Percentiles rank a stretch among this genome's conserved stretches.
Evolutionary conservation across 768 basidiomycete genomes (phyloP).

Genomic region (Leccinum subgranulosum): DNA sequence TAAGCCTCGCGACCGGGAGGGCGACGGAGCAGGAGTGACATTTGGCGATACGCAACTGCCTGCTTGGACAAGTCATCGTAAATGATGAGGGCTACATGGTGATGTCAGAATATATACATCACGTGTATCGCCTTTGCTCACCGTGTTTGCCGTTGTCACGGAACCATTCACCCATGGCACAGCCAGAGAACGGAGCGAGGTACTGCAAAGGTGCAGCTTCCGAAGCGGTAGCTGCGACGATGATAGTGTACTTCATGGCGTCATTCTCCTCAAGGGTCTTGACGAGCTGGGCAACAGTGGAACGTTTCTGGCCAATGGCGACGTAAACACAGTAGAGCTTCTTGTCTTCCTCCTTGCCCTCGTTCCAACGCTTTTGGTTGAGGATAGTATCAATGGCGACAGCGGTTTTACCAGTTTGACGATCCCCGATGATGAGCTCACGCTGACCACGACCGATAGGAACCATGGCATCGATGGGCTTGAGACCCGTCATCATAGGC

Average conservation of each 20-base stretch:
- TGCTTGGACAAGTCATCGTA: constrained; percentile 99
- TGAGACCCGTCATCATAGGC: constrained; percentile 99
- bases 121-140: constrained; percentile 33
- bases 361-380: constrained; percentile 99
- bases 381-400: constrained; percentile 99
- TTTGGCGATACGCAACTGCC: constrained; percentile 99
- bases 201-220: constrained; percentile 99
- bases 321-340: constrained; percentile 99
- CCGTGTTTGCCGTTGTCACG: constrained; percentile 99
- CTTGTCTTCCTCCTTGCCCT: constrained; percentile 93
- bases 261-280: constrained; percentile 99
- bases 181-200: constrained; percentile 99
- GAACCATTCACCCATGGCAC: constrained; percentile 99
- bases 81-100: constrained; percentile 80
- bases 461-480: constrained; percentile 99
- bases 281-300: constrained; percentile 98
- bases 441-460: constrained; percentile 99
- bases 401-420: constrained; percentile 99
- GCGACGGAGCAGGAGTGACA: constrained; percentile 99
- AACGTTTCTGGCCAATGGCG: constrained; percentile 98
- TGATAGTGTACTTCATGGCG: constrained; percentile 99
- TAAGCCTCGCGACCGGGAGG: constrained; percentile 99
- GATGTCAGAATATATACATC: constrained; percentile 11
- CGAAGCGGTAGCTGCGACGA: constrained; percentile 98
- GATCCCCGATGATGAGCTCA: constrained; percentile 99